Conservation (phyloP, 257 asterid genomes). For the Solanum etuberosum region DNA sequence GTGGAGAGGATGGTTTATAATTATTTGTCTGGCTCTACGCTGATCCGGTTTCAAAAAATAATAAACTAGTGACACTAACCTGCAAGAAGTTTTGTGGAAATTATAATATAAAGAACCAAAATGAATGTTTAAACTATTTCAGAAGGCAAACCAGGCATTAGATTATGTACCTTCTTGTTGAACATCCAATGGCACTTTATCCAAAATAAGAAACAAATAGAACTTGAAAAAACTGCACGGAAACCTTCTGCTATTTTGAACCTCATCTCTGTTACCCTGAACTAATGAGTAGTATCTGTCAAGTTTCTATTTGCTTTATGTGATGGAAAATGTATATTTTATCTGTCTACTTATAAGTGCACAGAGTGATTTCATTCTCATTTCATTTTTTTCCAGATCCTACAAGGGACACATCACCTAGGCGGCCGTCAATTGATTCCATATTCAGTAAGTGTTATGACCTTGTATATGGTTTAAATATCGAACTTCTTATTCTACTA, state of each 20-base stretch:
- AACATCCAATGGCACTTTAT: background rate
- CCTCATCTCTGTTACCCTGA: background rate
- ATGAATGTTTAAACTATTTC: background rate
- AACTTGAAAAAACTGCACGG: background rate
- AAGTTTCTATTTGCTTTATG: background rate
- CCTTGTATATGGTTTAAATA: background rate
- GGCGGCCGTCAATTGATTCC: slow-evolving; percentile 49
- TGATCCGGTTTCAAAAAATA: background rate
- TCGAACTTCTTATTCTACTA: background rate
- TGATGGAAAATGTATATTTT: background rate
- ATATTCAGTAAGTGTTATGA: slow-evolving; percentile 35
- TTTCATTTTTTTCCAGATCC: slow-evolving; percentile 19
- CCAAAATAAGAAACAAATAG: background rate
- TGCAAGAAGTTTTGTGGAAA: background rate
- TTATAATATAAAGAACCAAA: background rate
- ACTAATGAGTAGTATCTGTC: background rate
- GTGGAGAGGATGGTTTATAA: background rate
- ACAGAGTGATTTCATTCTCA: background rate
- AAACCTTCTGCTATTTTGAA: background rate
- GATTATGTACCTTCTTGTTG: background rate
- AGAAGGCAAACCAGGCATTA: background rate
- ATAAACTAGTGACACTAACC: background rate
- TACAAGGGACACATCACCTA: slow-evolving; percentile 47
- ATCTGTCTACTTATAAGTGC: background rate
- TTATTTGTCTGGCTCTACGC: background rate